Conservation (phyloP, 768 basidiomycete genomes). For the Pulveroboletus sp. region DNA sequence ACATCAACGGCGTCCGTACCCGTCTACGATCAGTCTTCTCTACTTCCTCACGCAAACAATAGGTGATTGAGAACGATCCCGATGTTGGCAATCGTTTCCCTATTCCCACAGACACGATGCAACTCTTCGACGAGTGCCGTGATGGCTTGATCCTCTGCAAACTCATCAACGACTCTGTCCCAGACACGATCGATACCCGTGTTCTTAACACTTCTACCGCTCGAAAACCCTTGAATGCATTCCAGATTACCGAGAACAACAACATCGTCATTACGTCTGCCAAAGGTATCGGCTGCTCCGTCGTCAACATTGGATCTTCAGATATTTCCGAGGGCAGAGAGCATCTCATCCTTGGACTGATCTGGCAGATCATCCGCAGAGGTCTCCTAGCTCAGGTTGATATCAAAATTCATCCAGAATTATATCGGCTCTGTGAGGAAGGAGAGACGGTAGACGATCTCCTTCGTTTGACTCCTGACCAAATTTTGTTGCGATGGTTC, state of each 20-base stretch:
- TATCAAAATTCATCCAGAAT: conserved; percentile 96
- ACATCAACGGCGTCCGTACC: conserved; percentile 86
- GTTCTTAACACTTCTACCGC: conserved; percentile 86
- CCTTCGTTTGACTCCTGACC: conserved; percentile 89
- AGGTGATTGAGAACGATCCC: conserved; percentile 89
- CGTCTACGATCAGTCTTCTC: not conserved
- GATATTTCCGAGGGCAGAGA: conserved; percentile 93
- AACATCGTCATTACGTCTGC: conserved; percentile 98
- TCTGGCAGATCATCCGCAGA: conserved; percentile 97
- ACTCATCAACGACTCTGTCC: conserved; percentile 98
- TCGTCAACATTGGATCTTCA: conserved; percentile 94
- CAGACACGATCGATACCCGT: conserved; percentile 98
- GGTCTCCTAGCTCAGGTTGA: conserved; percentile 93
- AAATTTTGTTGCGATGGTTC: conserved; percentile 98
- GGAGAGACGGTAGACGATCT: conserved; percentile 97
- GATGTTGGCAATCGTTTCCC: conserved; percentile 82
- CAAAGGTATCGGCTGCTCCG: conserved; percentile 96
- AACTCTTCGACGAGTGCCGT: conserved; percentile 94
- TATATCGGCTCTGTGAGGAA: conserved; percentile 94
- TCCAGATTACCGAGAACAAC: conserved; percentile 99
- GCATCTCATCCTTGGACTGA: conserved; percentile 94
- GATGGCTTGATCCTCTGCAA: conserved; percentile 97
- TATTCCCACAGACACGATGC: conserved; percentile 96
- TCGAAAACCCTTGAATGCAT: conserved; percentile 87
- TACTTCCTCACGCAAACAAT: conserved; percentile 7